Evolutionary conservation across 2,329 filamentous ascomycete genomes (phyloP).

Genomic region (Penicillium glabrum): DNA sequence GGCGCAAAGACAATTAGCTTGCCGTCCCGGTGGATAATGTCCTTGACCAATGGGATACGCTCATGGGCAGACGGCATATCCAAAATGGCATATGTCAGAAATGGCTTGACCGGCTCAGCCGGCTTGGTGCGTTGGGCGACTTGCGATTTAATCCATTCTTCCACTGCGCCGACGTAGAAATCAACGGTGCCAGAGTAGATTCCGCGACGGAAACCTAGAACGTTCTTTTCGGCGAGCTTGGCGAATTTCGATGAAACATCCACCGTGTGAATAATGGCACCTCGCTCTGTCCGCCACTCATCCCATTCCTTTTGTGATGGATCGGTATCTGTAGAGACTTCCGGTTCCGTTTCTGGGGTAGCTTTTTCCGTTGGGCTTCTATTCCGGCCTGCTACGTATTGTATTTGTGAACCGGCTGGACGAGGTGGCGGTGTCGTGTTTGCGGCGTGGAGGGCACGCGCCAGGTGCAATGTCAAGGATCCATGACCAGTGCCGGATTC

Average conservation of each 20-base stretch:
- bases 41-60: constrained; percentile 46
- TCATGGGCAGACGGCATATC: constrained; percentile 67
- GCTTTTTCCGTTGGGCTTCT: constrained; percentile 23
- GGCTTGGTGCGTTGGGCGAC: constrained; percentile 37
- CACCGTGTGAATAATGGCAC: constrained; percentile 72
- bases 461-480: constrained; percentile 71
- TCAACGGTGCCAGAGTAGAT: constrained; percentile 70
- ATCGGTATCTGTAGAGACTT: constrained; percentile 6
- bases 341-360: constrained; percentile 13
- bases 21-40: constrained; percentile 63
- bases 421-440: constrained; percentile 57
- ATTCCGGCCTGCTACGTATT: constrained; percentile 27
- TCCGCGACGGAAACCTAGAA: constrained; percentile 67
- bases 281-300: constrained; percentile 52
- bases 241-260: constrained; percentile 66
- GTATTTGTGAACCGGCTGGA: constrained; percentile 35
- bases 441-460: constrained; percentile 72
- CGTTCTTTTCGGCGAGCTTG: constrained; percentile 62
- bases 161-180: constrained; percentile 69
- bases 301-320: constrained; percentile 42
- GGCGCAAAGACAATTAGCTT: constrained; percentile 71
- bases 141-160: constrained; percentile 61
- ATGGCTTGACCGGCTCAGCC: constrained; percentile 49
- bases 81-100: constrained; percentile 70
- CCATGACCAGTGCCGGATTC: constrained; percentile 87